Evolutionary conservation across 2,329 filamentous ascomycete genomes (phyloP), one percentile per base, ranked within the genome.

Genomic region (Nigrospora sphaerica): DNA sequence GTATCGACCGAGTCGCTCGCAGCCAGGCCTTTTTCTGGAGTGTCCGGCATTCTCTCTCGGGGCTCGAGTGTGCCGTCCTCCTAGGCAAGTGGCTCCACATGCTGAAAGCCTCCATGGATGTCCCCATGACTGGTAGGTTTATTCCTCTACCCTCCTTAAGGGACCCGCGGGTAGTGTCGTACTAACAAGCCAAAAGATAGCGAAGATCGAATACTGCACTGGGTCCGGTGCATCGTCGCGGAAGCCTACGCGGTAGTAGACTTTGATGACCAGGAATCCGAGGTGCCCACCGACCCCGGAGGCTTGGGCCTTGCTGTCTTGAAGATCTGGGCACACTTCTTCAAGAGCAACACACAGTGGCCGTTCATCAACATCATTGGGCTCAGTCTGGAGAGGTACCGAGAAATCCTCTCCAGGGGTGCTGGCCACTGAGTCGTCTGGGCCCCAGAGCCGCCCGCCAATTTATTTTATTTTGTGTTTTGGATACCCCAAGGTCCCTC

Each of bases 21-120:
- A 80, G 73, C 14, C 75, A 79, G 43, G 73, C 75, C 0, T 75
- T 77, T 39, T 73, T 78, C 41, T 80, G 76, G 75, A 77, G 73
- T 5, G 74, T 77, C 3, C 66, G 77, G n/a, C 75, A 80, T 44
- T 74, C 74, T 0, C 62, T 80, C 0, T 76, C 73, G 4, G 73
- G 72, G 1, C 62, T 80, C 0, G 77, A 80, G 52, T 78, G 75
- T 17, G 74, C 74, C 0, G 68, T 80, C 0, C 59, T 80, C 3
- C 58, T 80, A 0, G 73, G 72, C 13, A 79, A 78, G 49, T 74
- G 72, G 71, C 60, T 73, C 39, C 48, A 59, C 35, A 54, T 58
- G 49, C 42, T 67, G 36, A 50, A 54, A 19, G 50, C 47, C 12
- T 51, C 58, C 1, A 32, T 51, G 2, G n/a, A 41, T 6, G 38